Base-by-base conservation (phyloP, 441 rosid genomes). In the Melastoma candidum region DNA sequence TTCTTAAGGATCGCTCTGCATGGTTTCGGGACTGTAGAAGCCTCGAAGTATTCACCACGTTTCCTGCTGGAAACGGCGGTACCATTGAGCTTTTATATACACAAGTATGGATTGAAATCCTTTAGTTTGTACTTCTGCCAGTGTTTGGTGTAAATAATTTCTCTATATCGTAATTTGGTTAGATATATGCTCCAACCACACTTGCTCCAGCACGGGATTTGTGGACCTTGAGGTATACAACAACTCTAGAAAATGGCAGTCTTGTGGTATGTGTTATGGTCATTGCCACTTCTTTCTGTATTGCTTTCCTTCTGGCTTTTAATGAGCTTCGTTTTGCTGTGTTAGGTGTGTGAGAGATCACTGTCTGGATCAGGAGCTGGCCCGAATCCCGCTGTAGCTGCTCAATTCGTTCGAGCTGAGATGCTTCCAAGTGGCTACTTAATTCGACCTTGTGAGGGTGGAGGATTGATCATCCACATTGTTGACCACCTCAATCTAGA, bases 21-120 rank as follows among this genome's bases (percentile, higher is more conserved):
- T 94, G 99, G 99, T 94, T 83, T 65, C 95, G 96, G 60, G 99
- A 87, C 64, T 94, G 97, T 71, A 85, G 99, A 78, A 87, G 82
- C 80, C 94, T 90, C 61, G 99, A 94, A 69, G 95, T 94, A 57
- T 87, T 78, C 77, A 94, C 94, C 12, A 76, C 85, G 95, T 78
- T 90, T 69, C 92, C 99, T 6, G 84, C 97, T 12, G 96, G 96
- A 64, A 94, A 77, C 62, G 97, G 95, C 27, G 95, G 99, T 58
- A 85, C 95, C 11, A 85, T 94, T 47, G 99, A 94, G 74, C 97
- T 94, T 52, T 63, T 94, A 11, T 94, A 94, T 60, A 80, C 83
- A 56, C 99, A 94, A 95, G 98, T 93, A 36, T 36, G 41, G 54
- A 62, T 12, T 39, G 32, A 32, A 3, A 17, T 46, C 44, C 1